Percentiles rank a stretch among this genome's conserved stretches.
These are phyloP conservation scores for Talaromyces pinophilus DNA, from an alignment of 2,329 filamentous ascomycete genomes.

Conservation along the genomic window DNA sequence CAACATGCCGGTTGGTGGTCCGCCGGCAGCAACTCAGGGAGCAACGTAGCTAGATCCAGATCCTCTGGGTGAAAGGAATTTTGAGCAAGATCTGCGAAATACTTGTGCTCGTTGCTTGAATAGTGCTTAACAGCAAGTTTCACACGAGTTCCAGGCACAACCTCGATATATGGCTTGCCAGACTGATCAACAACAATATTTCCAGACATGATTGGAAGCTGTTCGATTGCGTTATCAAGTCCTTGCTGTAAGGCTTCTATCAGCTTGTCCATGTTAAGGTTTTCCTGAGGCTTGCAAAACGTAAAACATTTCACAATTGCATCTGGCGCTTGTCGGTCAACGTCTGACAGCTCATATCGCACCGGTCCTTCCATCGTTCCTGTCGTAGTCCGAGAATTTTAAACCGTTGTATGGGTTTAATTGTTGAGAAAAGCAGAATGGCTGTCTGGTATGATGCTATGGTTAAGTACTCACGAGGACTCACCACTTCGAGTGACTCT, in stretches of 20 bases:
- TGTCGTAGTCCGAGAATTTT: neutral
- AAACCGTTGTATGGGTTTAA: neutral
- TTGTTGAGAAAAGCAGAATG: neutral
- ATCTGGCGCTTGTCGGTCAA: conserved; percentile 28
- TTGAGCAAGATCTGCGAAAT: neutral
- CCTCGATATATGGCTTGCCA: neutral
- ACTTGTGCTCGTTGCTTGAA: neutral
- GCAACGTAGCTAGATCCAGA: conserved; percentile 10
- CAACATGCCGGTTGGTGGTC: conserved; percentile 25
- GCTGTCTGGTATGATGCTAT: neutral
- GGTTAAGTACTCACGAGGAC: neutral
- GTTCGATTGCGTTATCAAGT: neutral
- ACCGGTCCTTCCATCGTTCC: neutral
- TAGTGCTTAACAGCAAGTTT: neutral
- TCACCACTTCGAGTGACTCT: neutral
- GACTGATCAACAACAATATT: neutral
- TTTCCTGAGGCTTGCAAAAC: conserved; percentile 27
- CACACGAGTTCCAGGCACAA: neutral
- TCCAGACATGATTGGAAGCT: conserved; percentile 1
- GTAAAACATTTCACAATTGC: conserved; percentile 28
- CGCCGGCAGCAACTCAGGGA: conserved; percentile 21
- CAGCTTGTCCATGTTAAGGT: neutral
- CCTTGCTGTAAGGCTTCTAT: neutral
- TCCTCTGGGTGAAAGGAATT: conserved; percentile 1
- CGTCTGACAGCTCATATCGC: conserved; percentile 28